These are phyloP conservation scores for Candida nemodendra DNA, from an alignment of 805 yeast species.

Conservation along the genomic window DNA sequence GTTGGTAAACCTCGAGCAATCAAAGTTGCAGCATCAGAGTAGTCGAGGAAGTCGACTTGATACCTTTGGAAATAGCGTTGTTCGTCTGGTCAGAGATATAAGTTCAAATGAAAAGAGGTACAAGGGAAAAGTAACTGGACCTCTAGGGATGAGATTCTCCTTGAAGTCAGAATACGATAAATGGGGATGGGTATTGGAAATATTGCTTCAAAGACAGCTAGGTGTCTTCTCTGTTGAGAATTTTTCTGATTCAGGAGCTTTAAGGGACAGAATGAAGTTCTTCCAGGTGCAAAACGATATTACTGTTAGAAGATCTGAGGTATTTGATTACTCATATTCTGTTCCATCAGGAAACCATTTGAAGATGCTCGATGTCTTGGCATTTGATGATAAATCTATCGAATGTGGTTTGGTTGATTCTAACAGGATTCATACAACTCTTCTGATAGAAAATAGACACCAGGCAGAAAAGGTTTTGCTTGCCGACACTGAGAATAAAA, in stretches of 20 bases:
- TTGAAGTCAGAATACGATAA: constrained; percentile 51
- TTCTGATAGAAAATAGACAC: constrained; percentile 50
- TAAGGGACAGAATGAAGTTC: constrained; percentile 36
- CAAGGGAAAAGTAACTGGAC: constrained; percentile 68
- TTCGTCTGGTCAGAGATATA: constrained; percentile 42
- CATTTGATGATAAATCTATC: constrained; percentile 52
- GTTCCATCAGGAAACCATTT: constrained; percentile 41
- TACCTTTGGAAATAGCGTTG: constrained; percentile 52
- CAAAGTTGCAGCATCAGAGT: constrained; percentile 30
- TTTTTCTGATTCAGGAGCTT: constrained; percentile 52
- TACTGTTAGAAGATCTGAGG: constrained; percentile 53
- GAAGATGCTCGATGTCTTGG: constrained; percentile 61
- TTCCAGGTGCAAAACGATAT: constrained; percentile 40
- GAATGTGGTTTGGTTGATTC: constrained; percentile 65
- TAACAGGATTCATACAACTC: constrained; percentile 54
- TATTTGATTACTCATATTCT: constrained; percentile 50
- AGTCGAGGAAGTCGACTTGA: constrained; percentile 31
- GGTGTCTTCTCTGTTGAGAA: constrained; percentile 68
- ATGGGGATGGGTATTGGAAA: constrained; percentile 65
- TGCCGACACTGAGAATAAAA: constrained; percentile 27
- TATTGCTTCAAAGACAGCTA: constrained; percentile 46
- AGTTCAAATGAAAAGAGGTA: constrained; percentile 35
- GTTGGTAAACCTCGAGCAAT: constrained; percentile 18
- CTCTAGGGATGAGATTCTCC: constrained; percentile 63
- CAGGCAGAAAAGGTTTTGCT: constrained; percentile 48